These are phyloP conservation scores for Fusarium abutilonis DNA, from an alignment of 2,329 filamentous ascomycete species.

Conservation along the genomic window DNA sequence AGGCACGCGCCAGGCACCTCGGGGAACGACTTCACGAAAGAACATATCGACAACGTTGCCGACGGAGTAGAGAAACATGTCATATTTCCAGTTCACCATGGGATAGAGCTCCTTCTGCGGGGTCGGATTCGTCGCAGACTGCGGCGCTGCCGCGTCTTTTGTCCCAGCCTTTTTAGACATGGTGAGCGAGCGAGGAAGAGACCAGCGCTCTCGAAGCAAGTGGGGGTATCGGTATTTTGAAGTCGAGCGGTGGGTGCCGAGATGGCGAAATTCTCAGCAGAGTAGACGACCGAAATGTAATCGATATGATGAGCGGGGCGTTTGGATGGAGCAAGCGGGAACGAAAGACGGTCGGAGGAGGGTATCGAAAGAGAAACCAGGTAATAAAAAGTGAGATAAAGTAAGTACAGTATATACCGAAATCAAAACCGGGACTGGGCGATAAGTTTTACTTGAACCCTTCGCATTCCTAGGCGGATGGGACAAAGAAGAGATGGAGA, in stretches of 20 bases:
- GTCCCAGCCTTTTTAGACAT: conserved; percentile 41
- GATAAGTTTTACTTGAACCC: conserved; percentile 3
- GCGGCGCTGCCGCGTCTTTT: conserved; percentile 41
- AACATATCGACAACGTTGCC: conserved; percentile 92
- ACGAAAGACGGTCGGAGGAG: neutral
- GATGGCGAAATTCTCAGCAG: conserved; percentile 25
- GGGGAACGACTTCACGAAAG: conserved; percentile 96
- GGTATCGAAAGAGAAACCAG: neutral
- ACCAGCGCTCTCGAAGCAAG: conserved; percentile 18
- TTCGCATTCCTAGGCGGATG: conserved; percentile 15
- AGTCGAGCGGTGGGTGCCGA: conserved; percentile 11
- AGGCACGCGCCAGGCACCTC: conserved; percentile 94
- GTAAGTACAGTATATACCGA: conserved; percentile 23
- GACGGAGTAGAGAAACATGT: conserved; percentile 79
- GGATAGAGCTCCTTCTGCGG: conserved; percentile 67
- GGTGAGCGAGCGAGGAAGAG: conserved; percentile 17
- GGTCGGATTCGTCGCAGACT: conserved; percentile 40
- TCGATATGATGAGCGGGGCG: conserved; percentile 29
- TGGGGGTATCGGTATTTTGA: conserved; percentile 1
- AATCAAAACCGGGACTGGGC: conserved; percentile 10
- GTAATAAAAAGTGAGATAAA: neutral
- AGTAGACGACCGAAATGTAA: conserved; percentile 16
- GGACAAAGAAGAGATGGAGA: conserved; percentile 24
- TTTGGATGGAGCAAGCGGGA: conserved; percentile 4
- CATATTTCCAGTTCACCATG: conserved; percentile 80